Evolutionary conservation across 129 eudicot species (phyloP).

Genomic region (Chrysanthemum seticuspe): DNA sequence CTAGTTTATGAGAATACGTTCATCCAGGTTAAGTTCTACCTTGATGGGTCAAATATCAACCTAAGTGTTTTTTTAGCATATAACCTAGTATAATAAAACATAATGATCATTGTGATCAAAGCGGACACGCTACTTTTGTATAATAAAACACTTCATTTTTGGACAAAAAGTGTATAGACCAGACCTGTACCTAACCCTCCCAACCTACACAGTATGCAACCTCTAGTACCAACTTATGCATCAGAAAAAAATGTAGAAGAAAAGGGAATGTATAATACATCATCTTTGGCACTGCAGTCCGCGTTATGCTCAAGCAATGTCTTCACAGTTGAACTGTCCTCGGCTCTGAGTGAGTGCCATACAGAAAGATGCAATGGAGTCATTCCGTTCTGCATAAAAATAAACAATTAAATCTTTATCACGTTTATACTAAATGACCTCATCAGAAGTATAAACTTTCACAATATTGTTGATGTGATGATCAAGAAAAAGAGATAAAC

Average conservation of each 20-base stretch:
- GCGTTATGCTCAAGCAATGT: constrained; percentile 83
- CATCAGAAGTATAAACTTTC: neutral
- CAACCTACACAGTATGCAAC: neutral
- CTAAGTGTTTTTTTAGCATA: neutral
- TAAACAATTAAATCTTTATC: constrained; percentile 1
- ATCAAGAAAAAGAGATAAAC: neutral
- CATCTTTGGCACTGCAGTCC: constrained; percentile 89
- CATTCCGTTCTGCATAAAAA: constrained; percentile 77
- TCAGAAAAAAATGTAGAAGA: neutral
- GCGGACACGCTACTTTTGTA: neutral
- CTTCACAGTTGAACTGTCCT: constrained; percentile 74
- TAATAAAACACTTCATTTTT: neutral
- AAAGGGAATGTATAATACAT: constrained; percentile 38
- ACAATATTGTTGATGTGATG: neutral
- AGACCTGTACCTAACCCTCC: neutral
- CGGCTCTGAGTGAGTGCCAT: constrained; percentile 82
- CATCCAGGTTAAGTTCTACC: neutral
- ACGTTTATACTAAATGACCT: constrained; percentile 2
- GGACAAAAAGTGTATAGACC: neutral
- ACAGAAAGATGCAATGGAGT: constrained; percentile 92
- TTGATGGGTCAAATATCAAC: neutral
- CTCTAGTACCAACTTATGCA: neutral
- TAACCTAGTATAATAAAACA: neutral
- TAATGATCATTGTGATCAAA: neutral
- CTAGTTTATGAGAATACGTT: no score